These are phyloP conservation scores for Alloteropsis semialata DNA, from an alignment of 176 grass and related monocot genomes.

Conservation along the genomic window DNA sequence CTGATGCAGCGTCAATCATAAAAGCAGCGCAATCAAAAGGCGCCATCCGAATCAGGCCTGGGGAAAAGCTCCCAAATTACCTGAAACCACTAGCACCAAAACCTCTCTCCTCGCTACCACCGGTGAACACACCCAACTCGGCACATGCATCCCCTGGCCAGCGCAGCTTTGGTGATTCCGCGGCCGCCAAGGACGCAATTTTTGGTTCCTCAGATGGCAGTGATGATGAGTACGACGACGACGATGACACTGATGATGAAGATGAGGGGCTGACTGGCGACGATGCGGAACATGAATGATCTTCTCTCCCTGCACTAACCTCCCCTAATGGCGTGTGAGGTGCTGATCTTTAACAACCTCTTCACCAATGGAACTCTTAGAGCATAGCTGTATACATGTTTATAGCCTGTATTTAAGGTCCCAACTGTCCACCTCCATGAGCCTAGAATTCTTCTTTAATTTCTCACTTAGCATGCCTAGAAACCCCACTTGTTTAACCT, in stretches of 20 bases:
- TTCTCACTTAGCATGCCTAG: conserved; percentile 14
- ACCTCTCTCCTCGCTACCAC: background rate
- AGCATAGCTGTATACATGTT: conserved; percentile 69
- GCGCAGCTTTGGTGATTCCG: conserved; percentile 23
- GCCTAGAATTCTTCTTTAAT: conserved; percentile 22
- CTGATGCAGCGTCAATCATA: conserved; percentile 59
- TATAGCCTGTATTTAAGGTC: conserved; percentile 53
- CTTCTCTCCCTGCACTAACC: conserved; percentile 34
- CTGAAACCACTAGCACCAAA: conserved; percentile 48
- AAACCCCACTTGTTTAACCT: conserved; percentile 29
- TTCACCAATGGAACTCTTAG: conserved; percentile 36
- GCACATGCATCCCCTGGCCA: conserved; percentile 23
- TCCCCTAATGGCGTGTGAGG: conserved; percentile 33
- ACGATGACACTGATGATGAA: conserved; percentile 18
- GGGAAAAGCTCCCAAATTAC: conserved; percentile 42
- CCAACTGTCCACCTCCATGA: conserved; percentile 32
- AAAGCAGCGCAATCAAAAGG: conserved; percentile 55
- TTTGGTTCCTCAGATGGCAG: conserved; percentile 47
- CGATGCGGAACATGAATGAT: conserved; percentile 37
- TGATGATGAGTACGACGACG: conserved; percentile 35
- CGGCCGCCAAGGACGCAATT: conserved; percentile 42
- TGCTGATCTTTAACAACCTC: conserved; percentile 40
- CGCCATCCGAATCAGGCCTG: conserved; percentile 44
- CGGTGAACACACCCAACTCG: conserved; percentile 1
- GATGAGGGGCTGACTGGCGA: conserved; percentile 36